Evolutionary conservation across 805 yeast species (phyloP).

Genomic region (Kuraishia borneana): DNA sequence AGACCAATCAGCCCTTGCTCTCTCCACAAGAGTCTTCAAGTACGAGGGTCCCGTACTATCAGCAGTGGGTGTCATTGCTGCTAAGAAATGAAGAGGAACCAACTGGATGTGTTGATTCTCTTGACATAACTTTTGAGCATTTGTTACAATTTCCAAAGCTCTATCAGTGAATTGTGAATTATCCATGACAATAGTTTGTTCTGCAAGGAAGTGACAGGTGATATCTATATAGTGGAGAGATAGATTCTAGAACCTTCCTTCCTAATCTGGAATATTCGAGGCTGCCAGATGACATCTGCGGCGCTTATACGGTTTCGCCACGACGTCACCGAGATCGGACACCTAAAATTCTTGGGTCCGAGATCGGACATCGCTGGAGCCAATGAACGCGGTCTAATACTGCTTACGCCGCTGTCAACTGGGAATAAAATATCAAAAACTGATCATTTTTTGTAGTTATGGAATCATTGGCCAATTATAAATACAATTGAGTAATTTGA

Average conservation of each 20-base stretch:
- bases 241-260: conserved; percentile 1
- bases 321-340: too few species aligned
- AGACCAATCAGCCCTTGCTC: conserved; percentile 82
- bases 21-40: conserved; percentile 72
- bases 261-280: not conserved
- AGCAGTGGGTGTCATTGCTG: conserved; percentile 71
- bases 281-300: too few species aligned
- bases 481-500: not conserved
- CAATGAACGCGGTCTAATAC: too few species aligned
- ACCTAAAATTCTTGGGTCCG: too few species aligned
- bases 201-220: not conserved
- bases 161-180: conserved; percentile 85
- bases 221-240: not conserved
- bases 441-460: not conserved
- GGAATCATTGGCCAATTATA: not conserved
- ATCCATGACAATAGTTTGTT: conserved; percentile 30
- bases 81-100: conserved; percentile 80
- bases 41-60: conserved; percentile 48
- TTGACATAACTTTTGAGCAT: conserved; percentile 72
- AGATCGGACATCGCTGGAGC: too few species aligned
- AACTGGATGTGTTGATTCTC: conserved; percentile 79
- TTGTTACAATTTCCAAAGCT: conserved; percentile 71
- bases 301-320: too few species aligned
- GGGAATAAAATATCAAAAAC: too few species aligned
- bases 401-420: too few species aligned